phyloP scores from a whole-genome alignment of 257 asterid genomes.

The Verbena officinalis region DNA sequence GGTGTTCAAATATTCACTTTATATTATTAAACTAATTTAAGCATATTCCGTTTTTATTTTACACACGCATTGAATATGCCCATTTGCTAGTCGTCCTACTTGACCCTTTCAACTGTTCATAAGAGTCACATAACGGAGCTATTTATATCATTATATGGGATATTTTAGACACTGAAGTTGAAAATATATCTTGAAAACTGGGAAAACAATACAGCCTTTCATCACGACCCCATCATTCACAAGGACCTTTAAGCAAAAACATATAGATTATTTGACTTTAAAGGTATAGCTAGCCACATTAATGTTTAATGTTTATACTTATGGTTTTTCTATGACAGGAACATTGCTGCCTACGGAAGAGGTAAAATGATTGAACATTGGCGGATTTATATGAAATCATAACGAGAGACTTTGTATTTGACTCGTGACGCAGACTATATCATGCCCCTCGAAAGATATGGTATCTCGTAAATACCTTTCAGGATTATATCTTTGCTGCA shows the following conservation, averaged over 20 bases:
- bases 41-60: neutral
- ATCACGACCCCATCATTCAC: neutral
- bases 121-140: neutral
- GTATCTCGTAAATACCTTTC: no score
- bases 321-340: slow-evolving; percentile 9
- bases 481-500: no score
- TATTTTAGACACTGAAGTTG: neutral
- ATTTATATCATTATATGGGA: neutral
- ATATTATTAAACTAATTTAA: no score
- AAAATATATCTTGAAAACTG: neutral
- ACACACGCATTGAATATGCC: no score
- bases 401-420: slow-evolving; percentile 24
- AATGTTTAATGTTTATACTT: neutral
- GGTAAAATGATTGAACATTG: neutral
- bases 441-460: no score
- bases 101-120: neutral
- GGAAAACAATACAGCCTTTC: neutral
- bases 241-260: neutral
- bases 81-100: no score
- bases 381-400: slow-evolving; percentile 13
- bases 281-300: neutral
- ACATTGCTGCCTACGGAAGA: slow-evolving; percentile 25
- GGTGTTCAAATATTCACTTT: no score
- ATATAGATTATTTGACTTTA: no score
- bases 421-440: slow-evolving; percentile 27